Evolutionary conservation across 129 eudicot species (phyloP).

Genomic region (Arctium lappa): DNA sequence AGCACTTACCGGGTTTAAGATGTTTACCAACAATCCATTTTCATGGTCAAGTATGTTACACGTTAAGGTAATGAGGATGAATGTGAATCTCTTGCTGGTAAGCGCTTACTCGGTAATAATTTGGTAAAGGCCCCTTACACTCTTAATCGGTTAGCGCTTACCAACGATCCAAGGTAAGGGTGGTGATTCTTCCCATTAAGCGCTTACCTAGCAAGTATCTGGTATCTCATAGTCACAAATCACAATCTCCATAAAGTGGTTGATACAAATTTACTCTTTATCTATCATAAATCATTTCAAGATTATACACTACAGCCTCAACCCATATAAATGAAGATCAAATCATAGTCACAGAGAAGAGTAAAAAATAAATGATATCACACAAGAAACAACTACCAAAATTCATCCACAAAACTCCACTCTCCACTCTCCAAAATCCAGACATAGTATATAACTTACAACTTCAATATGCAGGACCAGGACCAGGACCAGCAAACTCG

Average conservation of each 20-base stretch:
- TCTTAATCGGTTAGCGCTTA: too few species aligned
- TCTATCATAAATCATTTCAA: not conserved
- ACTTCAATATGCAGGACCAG: conserved; percentile 7
- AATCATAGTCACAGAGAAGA: not conserved
- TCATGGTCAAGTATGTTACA: too few species aligned
- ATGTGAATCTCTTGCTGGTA: too few species aligned
- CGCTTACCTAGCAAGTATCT: too few species aligned
- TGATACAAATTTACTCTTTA: not conserved
- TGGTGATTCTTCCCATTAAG: too few species aligned
- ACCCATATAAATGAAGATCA: not conserved
- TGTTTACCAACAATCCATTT: too few species aligned
- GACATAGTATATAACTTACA: conserved; percentile 2
- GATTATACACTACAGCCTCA: not conserved
- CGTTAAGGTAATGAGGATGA: too few species aligned
- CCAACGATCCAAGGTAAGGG: too few species aligned
- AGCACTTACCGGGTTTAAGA: too few species aligned
- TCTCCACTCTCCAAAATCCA: conserved; percentile 24
- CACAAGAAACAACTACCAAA: not conserved
- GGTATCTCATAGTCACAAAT: not conserved
- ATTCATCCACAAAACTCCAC: conserved; percentile 19
- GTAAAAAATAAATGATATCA: not conserved
- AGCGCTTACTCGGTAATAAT: too few species aligned
- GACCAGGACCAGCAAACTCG: conserved; percentile 26
- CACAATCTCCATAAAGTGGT: not conserved
- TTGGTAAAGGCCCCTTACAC: too few species aligned